Evolutionary conservation across 2,329 filamentous ascomycete genomes (phyloP).

Genomic region (Ophiocordyceps robertsii): DNA sequence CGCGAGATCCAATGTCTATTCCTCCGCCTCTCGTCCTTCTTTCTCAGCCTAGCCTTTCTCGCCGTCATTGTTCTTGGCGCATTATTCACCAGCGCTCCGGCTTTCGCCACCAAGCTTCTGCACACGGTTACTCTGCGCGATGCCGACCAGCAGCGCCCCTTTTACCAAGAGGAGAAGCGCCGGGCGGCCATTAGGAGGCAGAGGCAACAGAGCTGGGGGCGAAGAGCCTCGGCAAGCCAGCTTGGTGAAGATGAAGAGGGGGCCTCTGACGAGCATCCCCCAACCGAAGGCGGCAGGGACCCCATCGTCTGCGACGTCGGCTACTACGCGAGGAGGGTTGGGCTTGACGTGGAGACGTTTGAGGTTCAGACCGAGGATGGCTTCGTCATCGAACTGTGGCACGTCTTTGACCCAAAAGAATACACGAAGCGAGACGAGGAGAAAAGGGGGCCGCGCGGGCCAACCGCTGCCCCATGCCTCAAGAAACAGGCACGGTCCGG

Average conservation of each 20-base stretch:
- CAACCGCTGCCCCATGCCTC: constrained; percentile 1
- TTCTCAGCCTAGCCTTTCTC: constrained; percentile 68
- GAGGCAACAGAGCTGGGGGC: constrained; percentile 50
- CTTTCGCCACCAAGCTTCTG: constrained; percentile 32
- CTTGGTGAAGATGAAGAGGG: constrained; percentile 27
- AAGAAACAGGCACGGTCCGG: background rate
- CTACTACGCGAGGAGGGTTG: constrained; percentile 80
- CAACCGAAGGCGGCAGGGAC: constrained; percentile 70
- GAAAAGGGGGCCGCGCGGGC: constrained; percentile 19
- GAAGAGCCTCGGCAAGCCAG: constrained; percentile 20
- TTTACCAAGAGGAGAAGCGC: constrained; percentile 58
- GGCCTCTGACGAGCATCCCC: constrained; percentile 45
- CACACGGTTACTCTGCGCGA: constrained; percentile 43
- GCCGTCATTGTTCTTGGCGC: constrained; percentile 63
- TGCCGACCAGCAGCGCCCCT: constrained; percentile 48
- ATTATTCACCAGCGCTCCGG: constrained; percentile 51
- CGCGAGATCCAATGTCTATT: constrained; percentile 50
- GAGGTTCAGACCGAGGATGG: constrained; percentile 88
- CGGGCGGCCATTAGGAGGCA: constrained; percentile 42
- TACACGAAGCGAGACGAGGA: constrained; percentile 41
- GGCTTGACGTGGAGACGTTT: constrained; percentile 71
- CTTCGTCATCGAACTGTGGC: constrained; percentile 80
- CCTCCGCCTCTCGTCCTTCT: constrained; percentile 56
- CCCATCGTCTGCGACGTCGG: constrained; percentile 63
- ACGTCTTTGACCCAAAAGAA: constrained; percentile 73